Percentiles rank a stretch among this genome's conserved stretches.
Conservation (phyloP, 371 early-diverging fungal species). For the Mortierella sp. region DNA sequence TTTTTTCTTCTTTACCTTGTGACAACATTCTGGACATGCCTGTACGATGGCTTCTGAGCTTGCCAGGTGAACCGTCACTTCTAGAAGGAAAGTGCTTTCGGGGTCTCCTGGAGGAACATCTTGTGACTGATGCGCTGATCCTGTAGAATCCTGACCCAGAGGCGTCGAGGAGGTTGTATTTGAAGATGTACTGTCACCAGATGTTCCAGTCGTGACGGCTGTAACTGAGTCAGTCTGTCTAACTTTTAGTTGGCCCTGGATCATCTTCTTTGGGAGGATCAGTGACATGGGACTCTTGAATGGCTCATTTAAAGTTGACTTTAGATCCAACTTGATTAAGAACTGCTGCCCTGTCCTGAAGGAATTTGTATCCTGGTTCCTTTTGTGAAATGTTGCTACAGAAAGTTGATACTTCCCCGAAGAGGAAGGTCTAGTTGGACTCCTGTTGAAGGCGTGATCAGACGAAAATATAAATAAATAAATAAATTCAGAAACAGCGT, state of each 20-base stretch:
- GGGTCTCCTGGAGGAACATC: slow-evolving; percentile 28
- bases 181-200: neutral
- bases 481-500: neutral
- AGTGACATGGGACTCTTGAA: slow-evolving; percentile 47
- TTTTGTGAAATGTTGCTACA: slow-evolving; percentile 52
- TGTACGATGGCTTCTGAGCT: slow-evolving; percentile 48
- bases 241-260: slow-evolving; percentile 47
- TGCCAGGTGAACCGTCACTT: slow-evolving; percentile 48
- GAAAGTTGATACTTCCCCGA: slow-evolving; percentile 40
- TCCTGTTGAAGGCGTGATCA: slow-evolving; percentile 9
- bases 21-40: slow-evolving; percentile 55
- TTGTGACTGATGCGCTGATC: slow-evolving; percentile 6
- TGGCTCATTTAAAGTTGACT: slow-evolving; percentile 20
- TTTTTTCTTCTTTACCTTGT: slow-evolving; percentile 28
- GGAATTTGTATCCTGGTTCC: slow-evolving; percentile 56
- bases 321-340: slow-evolving; percentile 48
- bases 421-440: slow-evolving; percentile 21
- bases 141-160: slow-evolving; percentile 8
- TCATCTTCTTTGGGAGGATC: slow-evolving; percentile 48
- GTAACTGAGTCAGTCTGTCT: slow-evolving; percentile 31
- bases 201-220: neutral
- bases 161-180: neutral
- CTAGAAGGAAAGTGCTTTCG: slow-evolving; percentile 32
- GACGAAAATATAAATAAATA: neutral
- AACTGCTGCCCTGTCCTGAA: slow-evolving; percentile 56